Base-by-base conservation (phyloP, 768 basidiomycete species). In the Galerina sulciceps region DNA sequence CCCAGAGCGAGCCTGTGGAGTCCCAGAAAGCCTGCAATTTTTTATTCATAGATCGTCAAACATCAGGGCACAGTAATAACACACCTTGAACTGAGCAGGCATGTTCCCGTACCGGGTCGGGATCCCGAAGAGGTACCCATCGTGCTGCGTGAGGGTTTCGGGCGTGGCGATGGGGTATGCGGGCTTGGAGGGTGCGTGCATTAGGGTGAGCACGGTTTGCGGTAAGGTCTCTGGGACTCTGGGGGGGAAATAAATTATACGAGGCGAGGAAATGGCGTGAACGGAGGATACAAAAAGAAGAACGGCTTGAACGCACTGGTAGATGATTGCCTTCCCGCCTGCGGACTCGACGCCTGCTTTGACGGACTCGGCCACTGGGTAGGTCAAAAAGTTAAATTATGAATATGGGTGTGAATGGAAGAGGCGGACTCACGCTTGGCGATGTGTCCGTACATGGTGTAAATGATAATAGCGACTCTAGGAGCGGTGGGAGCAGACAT, bases 21-120 rank as follows among this genome's bases (percentile, higher is more conserved):
- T 96, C 93, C 86, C 90, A 94, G 75, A 96, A 91, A 0, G 83
- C 66, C 88, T 90, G 47, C n/a, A n/a, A n/a, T n/a, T n/a, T n/a
- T n/a, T n/a, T n/a, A n/a, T n/a, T n/a, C n/a, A n/a, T n/a, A n/a
- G n/a, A n/a, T n/a, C n/a, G n/a, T n/a, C 23, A 44, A 26, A 52
- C 13, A 11, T 14, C 47, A 43, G 5, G 53, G 13, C 9, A n/a
- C 17, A 22, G 20, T 34, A 18, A 1, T 37, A 10, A 20, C 71
- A 1, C 52, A 85, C 88, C 83, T 89, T 90, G 85, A 85, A 89
- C 65, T 95, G 93, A 2, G 79, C 89, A 22, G 93, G 85, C 72
- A 91, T 87, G 67, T 82, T 86, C 41, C 93, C 93, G 74, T 84
- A 96, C 65, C 93, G 88, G 23, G 90, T 90, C 52, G 89, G 88